A percentile compares a stretch with the other conserved stretches of the same genome.
Conservation (phyloP, 805 yeast species). For the Metschnikowia kofuensis region DNA sequence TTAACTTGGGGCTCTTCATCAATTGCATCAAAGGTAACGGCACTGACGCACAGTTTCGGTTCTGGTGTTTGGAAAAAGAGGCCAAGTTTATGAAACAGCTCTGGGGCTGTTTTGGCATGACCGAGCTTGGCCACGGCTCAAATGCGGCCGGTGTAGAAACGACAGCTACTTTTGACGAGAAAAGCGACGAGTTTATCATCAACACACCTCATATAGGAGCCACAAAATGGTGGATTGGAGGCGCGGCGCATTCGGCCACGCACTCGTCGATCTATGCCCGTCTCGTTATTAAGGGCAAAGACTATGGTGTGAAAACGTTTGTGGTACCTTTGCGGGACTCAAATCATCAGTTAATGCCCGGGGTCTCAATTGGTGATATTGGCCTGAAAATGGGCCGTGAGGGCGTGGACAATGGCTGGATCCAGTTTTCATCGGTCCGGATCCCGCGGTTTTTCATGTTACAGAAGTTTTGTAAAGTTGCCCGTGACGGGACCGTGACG, state of each 20-base stretch:
- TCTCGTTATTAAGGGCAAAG: conserved; percentile 42
- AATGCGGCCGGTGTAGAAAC: conserved; percentile 22
- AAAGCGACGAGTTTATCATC: conserved; percentile 40
- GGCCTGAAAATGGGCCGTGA: conserved; percentile 50
- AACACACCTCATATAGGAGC: conserved; percentile 49
- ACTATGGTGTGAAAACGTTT: conserved; percentile 46
- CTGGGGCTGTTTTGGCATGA: conserved; percentile 24
- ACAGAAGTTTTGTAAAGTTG: conserved; percentile 42
- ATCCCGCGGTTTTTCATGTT: conserved; percentile 46
- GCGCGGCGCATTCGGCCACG: conserved; percentile 48
- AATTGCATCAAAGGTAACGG: conserved; percentile 42
- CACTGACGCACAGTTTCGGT: conserved; percentile 35
- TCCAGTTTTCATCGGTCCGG: conserved; percentile 42
- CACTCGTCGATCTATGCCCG: conserved; percentile 42
- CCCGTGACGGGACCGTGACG: conserved; percentile 37
- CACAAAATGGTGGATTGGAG: conserved; percentile 51
- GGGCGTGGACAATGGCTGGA: conserved; percentile 50
- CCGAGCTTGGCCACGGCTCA: conserved; percentile 22
- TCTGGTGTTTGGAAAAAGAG: conserved; percentile 36
- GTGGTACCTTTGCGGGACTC: conserved; percentile 46
- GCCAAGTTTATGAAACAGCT: conserved; percentile 32
- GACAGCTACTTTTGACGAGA: conserved; percentile 35
- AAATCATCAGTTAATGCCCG: conserved; percentile 41
- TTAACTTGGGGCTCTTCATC: conserved; percentile 39
- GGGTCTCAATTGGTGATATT: conserved; percentile 45